phyloP scores from a whole-genome alignment of 2,329 filamentous ascomycete species.

The Aspergillus sp. region DNA sequence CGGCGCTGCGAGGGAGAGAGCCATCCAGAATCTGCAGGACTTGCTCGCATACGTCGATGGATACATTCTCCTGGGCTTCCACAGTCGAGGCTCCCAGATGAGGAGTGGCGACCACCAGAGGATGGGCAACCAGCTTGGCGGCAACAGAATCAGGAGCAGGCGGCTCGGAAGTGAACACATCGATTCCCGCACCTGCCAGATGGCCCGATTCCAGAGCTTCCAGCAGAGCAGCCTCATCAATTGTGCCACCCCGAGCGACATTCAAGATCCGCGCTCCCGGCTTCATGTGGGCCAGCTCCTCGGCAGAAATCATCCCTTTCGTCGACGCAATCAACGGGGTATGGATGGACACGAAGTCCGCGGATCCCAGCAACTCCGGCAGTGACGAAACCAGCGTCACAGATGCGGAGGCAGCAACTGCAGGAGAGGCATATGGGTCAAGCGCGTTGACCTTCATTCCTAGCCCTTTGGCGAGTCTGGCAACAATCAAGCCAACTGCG shows the following conservation, averaged over 20 bases:
- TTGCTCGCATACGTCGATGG: slow-evolving; percentile 72
- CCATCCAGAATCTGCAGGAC: slow-evolving; percentile 64
- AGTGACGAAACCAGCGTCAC: slow-evolving; percentile 54
- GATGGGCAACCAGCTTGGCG: slow-evolving; percentile 55
- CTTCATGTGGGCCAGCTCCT: slow-evolving; percentile 63
- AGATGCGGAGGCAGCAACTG: slow-evolving; percentile 59
- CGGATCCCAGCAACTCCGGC: slow-evolving; percentile 52
- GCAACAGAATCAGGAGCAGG: slow-evolving; percentile 54
- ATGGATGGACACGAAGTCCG: slow-evolving; percentile 73
- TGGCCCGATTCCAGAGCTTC: slow-evolving; percentile 59
- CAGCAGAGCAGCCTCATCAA: slow-evolving; percentile 65
- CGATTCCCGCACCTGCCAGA: slow-evolving; percentile 67
- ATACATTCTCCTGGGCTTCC: slow-evolving; percentile 77
- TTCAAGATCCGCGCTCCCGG: slow-evolving; percentile 64
- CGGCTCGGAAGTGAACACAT: slow-evolving; percentile 71
- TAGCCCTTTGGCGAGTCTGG: slow-evolving; percentile 65
- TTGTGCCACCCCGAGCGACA: slow-evolving; percentile 69
- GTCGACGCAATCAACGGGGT: slow-evolving; percentile 72
- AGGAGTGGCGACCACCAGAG: slow-evolving; percentile 66
- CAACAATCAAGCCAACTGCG: slow-evolving; percentile 64
- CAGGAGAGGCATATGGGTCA: slow-evolving; percentile 67
- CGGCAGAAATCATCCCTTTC: slow-evolving; percentile 59
- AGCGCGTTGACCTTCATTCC: slow-evolving; percentile 67
- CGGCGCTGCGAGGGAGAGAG: slow-evolving; percentile 63
- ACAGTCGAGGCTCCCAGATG: slow-evolving; percentile 71